Evolutionary conservation across 2,329 filamentous ascomycete genomes (phyloP).

Genomic region (Helotiales sp.): DNA sequence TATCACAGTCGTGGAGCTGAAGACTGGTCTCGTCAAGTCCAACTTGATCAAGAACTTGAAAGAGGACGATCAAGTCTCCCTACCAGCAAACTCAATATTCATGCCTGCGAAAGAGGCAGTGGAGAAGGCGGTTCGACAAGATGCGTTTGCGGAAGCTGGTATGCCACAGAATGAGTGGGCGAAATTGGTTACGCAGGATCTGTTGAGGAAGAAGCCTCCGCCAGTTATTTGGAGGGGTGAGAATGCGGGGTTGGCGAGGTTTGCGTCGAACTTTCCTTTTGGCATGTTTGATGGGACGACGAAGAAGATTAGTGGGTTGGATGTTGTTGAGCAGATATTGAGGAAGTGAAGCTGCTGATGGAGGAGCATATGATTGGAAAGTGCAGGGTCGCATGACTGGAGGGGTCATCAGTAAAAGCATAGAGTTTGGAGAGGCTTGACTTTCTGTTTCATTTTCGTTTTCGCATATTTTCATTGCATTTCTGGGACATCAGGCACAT

Average conservation of each 20-base stretch:
- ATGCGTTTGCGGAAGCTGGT: slow-evolving; percentile 2
- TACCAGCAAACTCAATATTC: slow-evolving; percentile 21
- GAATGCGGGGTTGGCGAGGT: slow-evolving; percentile 4
- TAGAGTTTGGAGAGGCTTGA: too few species aligned
- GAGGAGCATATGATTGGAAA: too few species aligned
- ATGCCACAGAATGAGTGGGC: slow-evolving; percentile 21
- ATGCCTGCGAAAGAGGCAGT: slow-evolving; percentile 12
- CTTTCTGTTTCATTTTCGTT: too few species aligned
- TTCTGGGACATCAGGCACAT: too few species aligned
- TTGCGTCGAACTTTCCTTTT: slow-evolving; percentile 18
- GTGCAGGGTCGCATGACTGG: too few species aligned
- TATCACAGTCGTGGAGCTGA: slow-evolving; percentile 26
- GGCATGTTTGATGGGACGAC: slow-evolving; percentile 11
- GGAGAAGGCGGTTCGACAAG: slow-evolving; percentile 12
- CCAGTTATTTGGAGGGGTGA: slow-evolving; percentile 18
- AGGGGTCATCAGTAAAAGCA: too few species aligned
- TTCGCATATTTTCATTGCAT: too few species aligned
- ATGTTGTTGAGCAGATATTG: not conserved
- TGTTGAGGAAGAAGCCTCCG: slow-evolving; percentile 15
- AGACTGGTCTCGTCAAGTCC: slow-evolving; percentile 18
- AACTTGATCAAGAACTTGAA: slow-evolving; percentile 10
- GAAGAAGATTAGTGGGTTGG: slow-evolving; percentile 28
- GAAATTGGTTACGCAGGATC: slow-evolving; percentile 13
- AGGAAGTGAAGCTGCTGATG: too few species aligned
- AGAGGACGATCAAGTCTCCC: not conserved